These are phyloP conservation scores for Suhomyces sp. DNA, from an alignment of 805 yeast genomes.

Conservation along the genomic window DNA sequence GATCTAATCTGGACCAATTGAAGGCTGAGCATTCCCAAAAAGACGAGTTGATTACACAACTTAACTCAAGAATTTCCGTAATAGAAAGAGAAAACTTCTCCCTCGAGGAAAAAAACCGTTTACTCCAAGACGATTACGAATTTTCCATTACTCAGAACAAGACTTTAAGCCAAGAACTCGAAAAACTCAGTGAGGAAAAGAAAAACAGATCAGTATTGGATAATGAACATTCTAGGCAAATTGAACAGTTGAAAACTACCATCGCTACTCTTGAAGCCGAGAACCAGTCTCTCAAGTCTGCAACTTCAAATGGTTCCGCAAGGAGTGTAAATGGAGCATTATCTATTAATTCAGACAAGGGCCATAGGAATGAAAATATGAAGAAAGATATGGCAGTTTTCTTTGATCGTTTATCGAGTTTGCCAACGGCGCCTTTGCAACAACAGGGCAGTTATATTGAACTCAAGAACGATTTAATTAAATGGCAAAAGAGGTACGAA, in stretches of 20 bases:
- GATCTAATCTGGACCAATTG: background rate
- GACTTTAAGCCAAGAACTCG: constrained; percentile 18
- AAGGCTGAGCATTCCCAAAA: constrained; percentile 2
- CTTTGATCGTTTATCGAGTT: constrained; percentile 27
- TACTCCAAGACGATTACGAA: constrained; percentile 24
- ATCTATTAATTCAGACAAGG: background rate
- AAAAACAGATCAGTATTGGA: background rate
- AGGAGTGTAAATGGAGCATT: background rate
- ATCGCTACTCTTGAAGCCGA: constrained; percentile 37
- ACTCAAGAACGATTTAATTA: constrained; percentile 31
- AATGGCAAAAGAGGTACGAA: constrained; percentile 53
- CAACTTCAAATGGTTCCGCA: background rate
- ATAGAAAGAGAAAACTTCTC: constrained; percentile 8
- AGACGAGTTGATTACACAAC: constrained; percentile 5
- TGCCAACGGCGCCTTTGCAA: constrained; percentile 18
- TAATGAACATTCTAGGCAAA: constrained; percentile 16
- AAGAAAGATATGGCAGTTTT: constrained; percentile 21
- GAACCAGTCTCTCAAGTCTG: constrained; percentile 32
- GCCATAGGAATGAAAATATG: background rate
- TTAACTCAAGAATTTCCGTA: constrained; percentile 7
- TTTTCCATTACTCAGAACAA: constrained; percentile 18
- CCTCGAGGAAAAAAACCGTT: constrained; percentile 14
- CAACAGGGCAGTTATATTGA: constrained; percentile 9
- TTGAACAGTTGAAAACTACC: constrained; percentile 27
- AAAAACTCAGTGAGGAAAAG: constrained; percentile 17